Evolutionary conservation across 2,329 filamentous ascomycete species (phyloP).

Genomic region (Xylaria hypoxylon): DNA sequence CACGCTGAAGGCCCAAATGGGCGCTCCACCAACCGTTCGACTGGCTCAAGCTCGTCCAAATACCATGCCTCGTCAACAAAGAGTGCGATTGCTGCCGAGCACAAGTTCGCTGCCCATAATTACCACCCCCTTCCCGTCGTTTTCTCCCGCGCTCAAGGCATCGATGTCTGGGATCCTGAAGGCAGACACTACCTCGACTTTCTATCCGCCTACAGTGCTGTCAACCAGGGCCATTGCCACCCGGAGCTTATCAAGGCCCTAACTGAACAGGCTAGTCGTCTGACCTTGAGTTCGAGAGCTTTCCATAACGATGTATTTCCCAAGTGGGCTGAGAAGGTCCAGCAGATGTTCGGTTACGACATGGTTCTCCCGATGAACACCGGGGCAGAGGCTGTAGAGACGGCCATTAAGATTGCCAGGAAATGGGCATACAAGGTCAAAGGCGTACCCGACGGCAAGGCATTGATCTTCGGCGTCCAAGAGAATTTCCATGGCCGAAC

Average conservation of each 20-base stretch:
- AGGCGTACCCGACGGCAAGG: slow-evolving; percentile 85
- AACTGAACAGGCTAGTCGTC: slow-evolving; percentile 85
- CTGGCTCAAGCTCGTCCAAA: slow-evolving; percentile 52
- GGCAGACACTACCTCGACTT: slow-evolving; percentile 97
- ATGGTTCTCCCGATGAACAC: slow-evolving; percentile 99
- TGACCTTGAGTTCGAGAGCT: slow-evolving; percentile 92
- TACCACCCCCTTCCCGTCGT: slow-evolving; percentile 97
- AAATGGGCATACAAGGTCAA: slow-evolving; percentile 99
- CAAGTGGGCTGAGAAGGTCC: slow-evolving; percentile 92
- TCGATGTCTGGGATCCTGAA: slow-evolving; percentile 96
- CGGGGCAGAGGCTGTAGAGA: slow-evolving; percentile 95
- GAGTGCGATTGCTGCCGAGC: slow-evolving; percentile 82
- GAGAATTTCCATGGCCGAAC: slow-evolving; percentile 98
- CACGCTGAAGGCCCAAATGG: slow-evolving; percentile 62
- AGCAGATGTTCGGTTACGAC: slow-evolving; percentile 89
- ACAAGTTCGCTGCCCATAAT: slow-evolving; percentile 93
- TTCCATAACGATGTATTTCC: slow-evolving; percentile 99
- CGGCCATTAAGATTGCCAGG: slow-evolving; percentile 92
- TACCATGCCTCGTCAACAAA: slow-evolving; percentile 83
- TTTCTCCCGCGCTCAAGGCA: slow-evolving; percentile 85
- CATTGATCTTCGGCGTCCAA: slow-evolving; percentile 82
- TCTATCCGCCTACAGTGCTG: slow-evolving; percentile 95
- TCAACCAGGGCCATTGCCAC: slow-evolving; percentile 98
- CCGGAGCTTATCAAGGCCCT: slow-evolving; percentile 93
- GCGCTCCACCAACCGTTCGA: slow-evolving; percentile 51